Percentiles rank a stretch among this genome's conserved stretches.
phyloP scores from a whole-genome alignment of 768 basidiomycete genomes.

The Lentinula sp. region DNA sequence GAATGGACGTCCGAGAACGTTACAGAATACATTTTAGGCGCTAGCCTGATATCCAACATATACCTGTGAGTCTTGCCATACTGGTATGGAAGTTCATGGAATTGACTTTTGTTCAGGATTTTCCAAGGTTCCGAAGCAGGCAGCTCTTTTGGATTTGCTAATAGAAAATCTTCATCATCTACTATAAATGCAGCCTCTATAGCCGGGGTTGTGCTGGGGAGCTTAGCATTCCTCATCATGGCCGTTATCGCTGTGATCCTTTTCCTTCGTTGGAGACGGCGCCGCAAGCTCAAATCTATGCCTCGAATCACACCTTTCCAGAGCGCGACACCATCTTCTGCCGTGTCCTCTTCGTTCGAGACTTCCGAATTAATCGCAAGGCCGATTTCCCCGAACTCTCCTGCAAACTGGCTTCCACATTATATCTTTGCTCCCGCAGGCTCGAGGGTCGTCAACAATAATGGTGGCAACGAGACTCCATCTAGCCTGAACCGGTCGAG shows the following conservation, averaged over 20 bases:
- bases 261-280: neutral
- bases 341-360: neutral
- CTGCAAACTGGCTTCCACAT: neutral
- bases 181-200: neutral
- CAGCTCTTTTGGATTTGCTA: conserved; percentile 1
- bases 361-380: neutral
- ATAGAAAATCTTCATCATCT: neutral
- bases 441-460: neutral
- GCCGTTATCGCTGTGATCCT: neutral
- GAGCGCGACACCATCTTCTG: neutral
- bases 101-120: neutral
- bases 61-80: neutral
- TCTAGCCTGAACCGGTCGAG: neutral
- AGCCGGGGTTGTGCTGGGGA: conserved; percentile 4
- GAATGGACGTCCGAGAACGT: neutral
- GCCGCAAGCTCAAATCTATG: neutral
- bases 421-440: neutral
- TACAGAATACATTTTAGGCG: neutral
- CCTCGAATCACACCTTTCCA: neutral
- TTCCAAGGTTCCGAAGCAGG: neutral
- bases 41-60: neutral
- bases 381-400: neutral
- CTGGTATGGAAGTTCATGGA: neutral
- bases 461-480: neutral
- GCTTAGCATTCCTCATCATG: conserved; percentile 1